Base-by-base conservation (phyloP, 768 basidiomycete species). In the Suillus bovinus region DNA sequence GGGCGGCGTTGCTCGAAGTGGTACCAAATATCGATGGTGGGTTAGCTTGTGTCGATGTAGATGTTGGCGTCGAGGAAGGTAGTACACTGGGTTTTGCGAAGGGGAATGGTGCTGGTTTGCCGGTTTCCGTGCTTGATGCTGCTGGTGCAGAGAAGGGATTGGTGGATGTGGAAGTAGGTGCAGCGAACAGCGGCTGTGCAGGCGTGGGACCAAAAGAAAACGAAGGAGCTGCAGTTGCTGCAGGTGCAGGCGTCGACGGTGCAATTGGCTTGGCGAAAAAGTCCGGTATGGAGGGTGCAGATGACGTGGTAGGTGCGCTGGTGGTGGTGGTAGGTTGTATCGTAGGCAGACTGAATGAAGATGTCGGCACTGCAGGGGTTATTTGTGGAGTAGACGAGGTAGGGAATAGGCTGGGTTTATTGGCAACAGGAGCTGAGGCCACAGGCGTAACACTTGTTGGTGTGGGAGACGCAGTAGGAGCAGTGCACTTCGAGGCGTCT, bases 21-120 rank as follows among this genome's bases (percentile, higher is more conserved):
- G 69, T 62, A 39, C 64, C 72, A 50, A 62, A 59, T 39, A 27
- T 42, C 66, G 77, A 49, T 61, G 64, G 46, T 69, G 67, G 46
- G 66, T 10, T n/a, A 68, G 44, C 29, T 34, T 59, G 54, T 61
- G 53, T 11, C 34, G 49, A 52, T 61, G 58, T 36, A 47, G 27
- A 16, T 60, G 20, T 5, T 8, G 67, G 8, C 2, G 63, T 10
- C 3, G 55, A 17, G 27, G 55, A n/a, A 75, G 74, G 41, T 67
- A 68, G 57, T 69, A 65, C 14, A 66, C 10, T 16, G 68, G 50
- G 47, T 31, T 61, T 58, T 63, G 57, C 27, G 44, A 54, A 58
- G 49, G 58, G 41, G 59, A 33, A 20, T 64, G 27, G 10, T 8
- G 58, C 5, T 2, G 66, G 56, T 47, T 69, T 71, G 17, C 60